Percentiles rank a stretch among this genome's conserved stretches.
These are phyloP conservation scores for Cryphonectria naterciae DNA, from an alignment of 2,329 filamentous ascomycete genomes.

Conservation along the genomic window DNA sequence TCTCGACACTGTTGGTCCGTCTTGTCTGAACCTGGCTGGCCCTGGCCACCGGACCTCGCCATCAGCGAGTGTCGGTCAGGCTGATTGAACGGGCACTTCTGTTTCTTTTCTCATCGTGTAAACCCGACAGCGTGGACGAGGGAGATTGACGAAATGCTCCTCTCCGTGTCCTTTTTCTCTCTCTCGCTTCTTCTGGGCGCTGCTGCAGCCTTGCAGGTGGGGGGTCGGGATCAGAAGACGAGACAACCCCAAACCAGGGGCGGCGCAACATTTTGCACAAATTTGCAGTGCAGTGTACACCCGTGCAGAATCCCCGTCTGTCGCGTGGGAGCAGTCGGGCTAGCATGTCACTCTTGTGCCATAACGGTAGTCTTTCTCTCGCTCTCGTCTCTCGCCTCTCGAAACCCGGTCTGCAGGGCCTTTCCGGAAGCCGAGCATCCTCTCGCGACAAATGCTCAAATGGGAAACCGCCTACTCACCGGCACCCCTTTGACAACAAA, in stretches of 20 bases:
- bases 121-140: neutral
- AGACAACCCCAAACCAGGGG: neutral
- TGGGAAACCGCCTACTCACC: neutral
- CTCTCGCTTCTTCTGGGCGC: neutral
- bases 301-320: too few species aligned
- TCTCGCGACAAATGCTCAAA: neutral
- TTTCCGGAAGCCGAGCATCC: neutral
- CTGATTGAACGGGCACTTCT: too few species aligned
- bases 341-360: too few species aligned
- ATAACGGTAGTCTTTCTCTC: too few species aligned
- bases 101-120: neutral
- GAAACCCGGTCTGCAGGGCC: neutral
- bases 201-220: conserved; percentile 5
- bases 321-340: too few species aligned
- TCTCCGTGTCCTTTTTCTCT: too few species aligned
- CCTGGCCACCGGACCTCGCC: neutral
- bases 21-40: neutral
- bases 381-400: neutral
- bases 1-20: neutral
- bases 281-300: too few species aligned
- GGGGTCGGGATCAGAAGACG: neutral
- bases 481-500: too few species aligned
- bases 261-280: too few species aligned
- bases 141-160: neutral
- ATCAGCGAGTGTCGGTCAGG: neutral